Conservation (phyloP, 78 protist species). For the Dictyostelium capitatum region DNA sequence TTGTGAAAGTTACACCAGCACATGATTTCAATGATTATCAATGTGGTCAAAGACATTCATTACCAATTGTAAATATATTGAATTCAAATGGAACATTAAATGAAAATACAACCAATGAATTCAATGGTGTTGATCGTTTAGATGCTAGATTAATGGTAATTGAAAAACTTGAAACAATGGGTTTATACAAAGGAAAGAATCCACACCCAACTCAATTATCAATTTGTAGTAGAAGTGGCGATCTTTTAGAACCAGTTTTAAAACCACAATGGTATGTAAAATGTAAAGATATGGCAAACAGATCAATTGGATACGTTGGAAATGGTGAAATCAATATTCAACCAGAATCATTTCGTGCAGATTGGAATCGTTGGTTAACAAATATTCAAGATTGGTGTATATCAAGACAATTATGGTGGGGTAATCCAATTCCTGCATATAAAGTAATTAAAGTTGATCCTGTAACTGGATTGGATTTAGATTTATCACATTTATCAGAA, state of each 20-base stretch:
- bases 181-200: conserved; percentile 63
- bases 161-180: conserved; percentile 79
- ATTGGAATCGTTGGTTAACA: conserved; percentile 85
- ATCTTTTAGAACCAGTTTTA: conserved; percentile 86
- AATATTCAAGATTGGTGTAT: conserved; percentile 96
- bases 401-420: conserved; percentile 99
- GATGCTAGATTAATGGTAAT: conserved; percentile 90
- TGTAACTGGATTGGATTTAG: background rate
- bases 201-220: conserved; percentile 88
- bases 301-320: conserved; percentile 75
- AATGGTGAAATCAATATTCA: conserved; percentile 84
- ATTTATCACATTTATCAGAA: background rate
- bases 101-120: conserved; percentile 77
- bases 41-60: conserved; percentile 95
- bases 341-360: conserved; percentile 84
- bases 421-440: conserved; percentile 99
- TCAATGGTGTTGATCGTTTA: conserved; percentile 91
- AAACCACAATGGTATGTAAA: conserved; percentile 98
- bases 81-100: conserved; percentile 93
- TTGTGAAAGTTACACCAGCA: conserved; percentile 92
- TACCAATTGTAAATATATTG: conserved; percentile 90
- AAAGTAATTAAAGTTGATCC: background rate
- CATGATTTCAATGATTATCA: conserved; percentile 99
- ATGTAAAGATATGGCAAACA: conserved; percentile 86
- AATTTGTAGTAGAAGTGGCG: conserved; percentile 84